phyloP scores from a whole-genome alignment of 1,284 basidiomycete genomes.

The Grifola frondosa region DNA sequence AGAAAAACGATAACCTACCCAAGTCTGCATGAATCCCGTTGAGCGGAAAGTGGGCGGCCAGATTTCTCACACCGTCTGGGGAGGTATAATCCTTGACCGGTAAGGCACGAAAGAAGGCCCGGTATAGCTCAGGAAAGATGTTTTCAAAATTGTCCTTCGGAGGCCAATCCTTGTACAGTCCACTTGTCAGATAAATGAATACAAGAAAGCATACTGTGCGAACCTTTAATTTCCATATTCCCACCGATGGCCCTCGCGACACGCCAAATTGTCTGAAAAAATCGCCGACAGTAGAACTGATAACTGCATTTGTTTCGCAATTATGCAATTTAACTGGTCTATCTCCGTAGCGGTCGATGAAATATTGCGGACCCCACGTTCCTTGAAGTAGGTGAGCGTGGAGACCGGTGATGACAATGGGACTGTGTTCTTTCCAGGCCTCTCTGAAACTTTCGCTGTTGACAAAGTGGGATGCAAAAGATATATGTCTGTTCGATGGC shows the following conservation, averaged over 20 bases:
- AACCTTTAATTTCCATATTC: conserved; percentile 6
- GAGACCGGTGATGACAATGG: conserved; percentile 1
- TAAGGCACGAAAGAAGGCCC: conserved; percentile 77
- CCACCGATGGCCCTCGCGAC: background rate
- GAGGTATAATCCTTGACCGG: conserved; percentile 83
- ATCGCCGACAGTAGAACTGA: background rate
- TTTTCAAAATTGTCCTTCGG: conserved; percentile 59
- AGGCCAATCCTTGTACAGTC: conserved; percentile 7
- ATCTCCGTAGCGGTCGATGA: background rate
- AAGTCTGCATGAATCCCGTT: conserved; percentile 81
- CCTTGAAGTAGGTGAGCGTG: background rate
- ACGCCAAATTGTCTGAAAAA: conserved; percentile 3
- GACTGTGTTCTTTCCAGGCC: background rate
- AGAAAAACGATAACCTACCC: conserved; percentile 49
- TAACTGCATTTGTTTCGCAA: background rate
- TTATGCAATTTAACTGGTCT: background rate
- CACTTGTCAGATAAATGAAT: too few relatives aligned
- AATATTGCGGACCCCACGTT: conserved; percentile 2
- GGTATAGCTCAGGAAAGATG: conserved; percentile 73
- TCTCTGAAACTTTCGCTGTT: background rate
- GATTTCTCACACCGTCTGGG: conserved; percentile 78
- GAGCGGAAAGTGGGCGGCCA: conserved; percentile 78
- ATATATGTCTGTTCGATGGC: background rate
- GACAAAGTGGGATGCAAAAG: background rate
- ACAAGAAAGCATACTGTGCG: background rate